These are phyloP conservation scores for Chytriomyces sp. DNA, from an alignment of 192 early-diverging fungal genomes.

Conservation along the genomic window DNA sequence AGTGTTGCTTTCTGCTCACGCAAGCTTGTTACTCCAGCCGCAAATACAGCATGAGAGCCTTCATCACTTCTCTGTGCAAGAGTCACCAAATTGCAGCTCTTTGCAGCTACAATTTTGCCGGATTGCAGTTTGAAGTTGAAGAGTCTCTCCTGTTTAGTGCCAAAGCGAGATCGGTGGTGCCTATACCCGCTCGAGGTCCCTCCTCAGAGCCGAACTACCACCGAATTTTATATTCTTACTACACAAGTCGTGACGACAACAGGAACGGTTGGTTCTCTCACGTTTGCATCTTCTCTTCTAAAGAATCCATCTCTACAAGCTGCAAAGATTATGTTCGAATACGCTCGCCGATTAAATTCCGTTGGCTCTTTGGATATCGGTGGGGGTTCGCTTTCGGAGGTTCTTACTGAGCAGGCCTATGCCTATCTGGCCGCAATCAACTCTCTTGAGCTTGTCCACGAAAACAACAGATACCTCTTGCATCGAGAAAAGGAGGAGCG, in stretches of 20 bases:
- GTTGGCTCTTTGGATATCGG: constrained; percentile 29
- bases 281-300: background rate
- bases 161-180: constrained; percentile 18
- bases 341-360: constrained; percentile 39
- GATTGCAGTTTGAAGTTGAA: constrained; percentile 46
- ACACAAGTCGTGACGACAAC: constrained; percentile 37
- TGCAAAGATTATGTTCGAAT: constrained; percentile 44
- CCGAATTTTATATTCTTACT: constrained; percentile 46
- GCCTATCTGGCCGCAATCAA: constrained; percentile 46
- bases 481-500: background rate
- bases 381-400: constrained; percentile 16
- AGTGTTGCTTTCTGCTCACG: background rate
- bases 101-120: constrained; percentile 39
- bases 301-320: constrained; percentile 35
- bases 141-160: constrained; percentile 37
- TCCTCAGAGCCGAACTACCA: constrained; percentile 43
- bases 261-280: constrained; percentile 35
- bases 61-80: constrained; percentile 37
- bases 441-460: constrained; percentile 35
- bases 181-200: background rate
- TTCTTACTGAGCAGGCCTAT: constrained; percentile 41
- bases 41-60: constrained; percentile 33
- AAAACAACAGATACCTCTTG: constrained; percentile 42
- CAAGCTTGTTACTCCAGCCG: constrained; percentile 24
- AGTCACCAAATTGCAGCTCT: constrained; percentile 38